phyloP scores from a whole-genome alignment of 805 yeast species.

The Metschnikowia amazonensis region DNA sequence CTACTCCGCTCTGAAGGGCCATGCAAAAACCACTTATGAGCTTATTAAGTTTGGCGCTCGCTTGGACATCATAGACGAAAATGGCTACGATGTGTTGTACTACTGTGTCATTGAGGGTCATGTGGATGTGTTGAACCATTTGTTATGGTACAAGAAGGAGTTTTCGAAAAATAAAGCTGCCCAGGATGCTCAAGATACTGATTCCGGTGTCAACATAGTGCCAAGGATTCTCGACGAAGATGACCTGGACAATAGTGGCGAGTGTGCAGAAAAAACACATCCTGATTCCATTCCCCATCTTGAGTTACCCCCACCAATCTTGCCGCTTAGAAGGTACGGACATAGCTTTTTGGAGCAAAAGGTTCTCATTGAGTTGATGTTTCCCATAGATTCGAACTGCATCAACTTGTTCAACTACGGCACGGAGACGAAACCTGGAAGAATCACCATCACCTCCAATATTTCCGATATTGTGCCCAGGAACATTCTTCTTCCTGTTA shows the following conservation, averaged over 20 bases:
- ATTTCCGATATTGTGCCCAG: constrained; percentile 83
- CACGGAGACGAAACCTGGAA: constrained; percentile 58
- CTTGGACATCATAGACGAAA: constrained; percentile 66
- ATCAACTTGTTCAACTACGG: constrained; percentile 43
- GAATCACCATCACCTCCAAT: constrained; percentile 76
- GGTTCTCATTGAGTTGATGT: constrained; percentile 73
- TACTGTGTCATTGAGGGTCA: constrained; percentile 96
- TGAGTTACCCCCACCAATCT: constrained; percentile 91
- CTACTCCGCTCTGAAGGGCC: constrained; percentile 86
- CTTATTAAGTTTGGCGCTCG: constrained; percentile 73
- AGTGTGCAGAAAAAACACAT: constrained; percentile 25
- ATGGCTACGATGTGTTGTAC: constrained; percentile 74
- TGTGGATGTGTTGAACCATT: constrained; percentile 68
- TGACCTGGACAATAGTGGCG: constrained; percentile 38
- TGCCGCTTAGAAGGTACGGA: constrained; percentile 90
- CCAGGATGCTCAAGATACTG: not conserved
- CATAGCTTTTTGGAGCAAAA: constrained; percentile 92
- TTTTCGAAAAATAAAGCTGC: constrained; percentile 4
- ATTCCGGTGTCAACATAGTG: not conserved
- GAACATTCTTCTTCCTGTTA: constrained; percentile 73
- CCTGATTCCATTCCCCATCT: constrained; percentile 84
- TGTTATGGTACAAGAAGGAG: constrained; percentile 42
- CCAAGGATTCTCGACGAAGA: constrained; percentile 23
- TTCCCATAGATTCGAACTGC: constrained; percentile 48
- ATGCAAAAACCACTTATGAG: constrained; percentile 61